Base-by-base conservation (phyloP, 495 filamentous ascomycete species). In the Oleoguttula mirabilis region DNA sequence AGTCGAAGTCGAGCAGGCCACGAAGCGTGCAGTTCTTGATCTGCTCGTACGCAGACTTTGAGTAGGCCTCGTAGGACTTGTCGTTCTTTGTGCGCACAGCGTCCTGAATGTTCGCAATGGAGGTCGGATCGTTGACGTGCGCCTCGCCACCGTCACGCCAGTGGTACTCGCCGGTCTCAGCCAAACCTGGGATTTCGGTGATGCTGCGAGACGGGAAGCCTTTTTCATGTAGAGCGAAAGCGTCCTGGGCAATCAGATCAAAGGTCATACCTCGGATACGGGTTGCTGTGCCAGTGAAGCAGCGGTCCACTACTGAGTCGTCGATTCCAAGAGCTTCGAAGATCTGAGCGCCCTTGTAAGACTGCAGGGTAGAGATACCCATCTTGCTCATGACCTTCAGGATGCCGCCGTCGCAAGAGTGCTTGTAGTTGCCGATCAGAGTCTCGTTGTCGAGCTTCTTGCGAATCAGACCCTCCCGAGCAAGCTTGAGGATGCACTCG, bases 341-440 rank as follows among this genome's bases (percentile, higher is more conserved):
- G 51, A 99, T 99, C 67, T 99, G 90, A 40, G 90, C 90, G 60
- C 90, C 90, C 69, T 99, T 99, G 71, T 99, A 99, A 53, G 84
- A 92, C 60, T 90, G 85, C 32, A 99, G 68, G 33, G 90, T 99
- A 10, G 90, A 99, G 54, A 99, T 99, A 65, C 90, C 90, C 90
- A 99, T 99, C 71, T 99, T 99, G 66, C 85, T 94, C 90, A 99
- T 99, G 58, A 99, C 90, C 68, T 99, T 99, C 43, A 99, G 71
- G 47, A 99, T 94, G 63, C 90, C 90, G 54, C 90, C 90, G 55
- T 96, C 92, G 55, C 85, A 92, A 34, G 90, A 99, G 55, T 90
- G 83, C 69, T 92, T 93, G 71, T 96, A 99, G 66, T 99, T 99
- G 46, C 82, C 77, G 47, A 99, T 84, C 38, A 96, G 77, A 47